phyloP scores from a whole-genome alignment of 1,284 basidiomycete genomes.

The Rhodotorula sp. region DNA sequence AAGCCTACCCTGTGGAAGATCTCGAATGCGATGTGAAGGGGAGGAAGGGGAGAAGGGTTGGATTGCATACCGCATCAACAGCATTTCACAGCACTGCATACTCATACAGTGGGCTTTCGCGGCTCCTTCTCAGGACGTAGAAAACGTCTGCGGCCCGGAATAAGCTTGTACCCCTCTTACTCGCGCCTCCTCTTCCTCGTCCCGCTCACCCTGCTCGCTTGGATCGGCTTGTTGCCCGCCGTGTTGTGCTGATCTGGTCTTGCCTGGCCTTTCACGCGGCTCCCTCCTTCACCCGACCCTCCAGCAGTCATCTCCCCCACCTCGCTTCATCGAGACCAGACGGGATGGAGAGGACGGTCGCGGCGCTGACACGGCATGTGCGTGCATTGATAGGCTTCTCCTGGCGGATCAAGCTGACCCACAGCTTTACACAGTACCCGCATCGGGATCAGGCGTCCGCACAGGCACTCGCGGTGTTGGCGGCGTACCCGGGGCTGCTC shows the following conservation, averaged over 20 bases:
- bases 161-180: neutral
- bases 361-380: conserved; percentile 9
- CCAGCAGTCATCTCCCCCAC: conserved; percentile 4
- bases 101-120: neutral
- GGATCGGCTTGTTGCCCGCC: no score
- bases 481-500: conserved; percentile 16
- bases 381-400: neutral
- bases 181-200: neutral
- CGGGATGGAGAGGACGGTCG: conserved; percentile 1
- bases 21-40: neutral
- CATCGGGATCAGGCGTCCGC: conserved; percentile 23
- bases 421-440: conserved; percentile 21
- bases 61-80: no score
- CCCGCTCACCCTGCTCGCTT: neutral
- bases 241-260: neutral
- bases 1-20: conserved; percentile 28
- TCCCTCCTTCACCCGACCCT: no score
- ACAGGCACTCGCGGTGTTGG: conserved; percentile 28
- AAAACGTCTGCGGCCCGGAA: neutral
- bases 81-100: no score
- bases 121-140: neutral
- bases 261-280: neutral
- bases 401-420: neutral
- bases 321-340: neutral
- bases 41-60: neutral